Conservation (phyloP, 2,329 filamentous ascomycete species). For the Colletotrichum chrysophilum region DNA sequence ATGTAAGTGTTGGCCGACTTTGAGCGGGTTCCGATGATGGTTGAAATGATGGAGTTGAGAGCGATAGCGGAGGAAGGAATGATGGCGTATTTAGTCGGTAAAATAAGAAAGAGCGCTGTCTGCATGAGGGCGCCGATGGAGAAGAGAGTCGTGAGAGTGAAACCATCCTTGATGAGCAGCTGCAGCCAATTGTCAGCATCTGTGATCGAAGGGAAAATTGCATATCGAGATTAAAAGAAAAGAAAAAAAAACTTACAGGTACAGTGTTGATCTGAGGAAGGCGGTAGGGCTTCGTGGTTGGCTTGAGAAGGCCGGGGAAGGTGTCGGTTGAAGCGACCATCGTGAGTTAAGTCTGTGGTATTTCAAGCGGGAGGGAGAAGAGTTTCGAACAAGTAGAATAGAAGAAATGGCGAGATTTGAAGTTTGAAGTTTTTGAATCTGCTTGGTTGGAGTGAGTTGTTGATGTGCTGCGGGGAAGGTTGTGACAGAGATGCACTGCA, state of each 20-base stretch:
- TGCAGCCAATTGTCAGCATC: neutral
- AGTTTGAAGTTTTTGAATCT: neutral
- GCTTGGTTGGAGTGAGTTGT: neutral
- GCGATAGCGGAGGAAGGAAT: slow-evolving; percentile 35
- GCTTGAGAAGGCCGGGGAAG: neutral
- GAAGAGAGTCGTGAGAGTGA: slow-evolving; percentile 36
- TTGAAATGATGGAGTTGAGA: slow-evolving; percentile 34
- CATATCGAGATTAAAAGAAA: neutral
- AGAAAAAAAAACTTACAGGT: neutral
- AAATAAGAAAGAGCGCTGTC: slow-evolving; percentile 31
- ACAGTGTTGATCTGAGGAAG: neutral
- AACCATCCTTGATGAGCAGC: slow-evolving; percentile 33
- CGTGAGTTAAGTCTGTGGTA: neutral
- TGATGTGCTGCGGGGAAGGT: neutral
- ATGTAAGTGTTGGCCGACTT: slow-evolving; percentile 25
- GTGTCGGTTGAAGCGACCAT: neutral
- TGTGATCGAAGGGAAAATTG: neutral
- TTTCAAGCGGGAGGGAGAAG: neutral
- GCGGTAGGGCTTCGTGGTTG: neutral
- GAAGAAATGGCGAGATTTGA: neutral
- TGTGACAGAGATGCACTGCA: neutral
- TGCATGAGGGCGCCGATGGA: slow-evolving; percentile 40
- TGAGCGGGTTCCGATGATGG: slow-evolving; percentile 28
- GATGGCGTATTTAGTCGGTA: slow-evolving; percentile 39
- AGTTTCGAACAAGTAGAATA: neutral